Evolutionary conservation across 805 yeast species (phyloP).

Genomic region (Candida odintsovae): DNA sequence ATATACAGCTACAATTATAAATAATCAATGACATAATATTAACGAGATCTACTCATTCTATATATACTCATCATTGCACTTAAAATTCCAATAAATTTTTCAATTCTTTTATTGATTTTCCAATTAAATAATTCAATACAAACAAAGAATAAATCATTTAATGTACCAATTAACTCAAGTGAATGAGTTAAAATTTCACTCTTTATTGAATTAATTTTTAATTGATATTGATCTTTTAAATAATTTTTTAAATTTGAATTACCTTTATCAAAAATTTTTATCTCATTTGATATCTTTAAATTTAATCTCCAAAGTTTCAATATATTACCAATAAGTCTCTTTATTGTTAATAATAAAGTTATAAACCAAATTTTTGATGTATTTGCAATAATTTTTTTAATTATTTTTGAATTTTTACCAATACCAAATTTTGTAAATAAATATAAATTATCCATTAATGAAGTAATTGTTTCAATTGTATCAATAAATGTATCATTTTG

Average conservation of each 20-base stretch:
- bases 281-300: slow-evolving; percentile 3
- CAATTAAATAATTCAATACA: slow-evolving; percentile 13
- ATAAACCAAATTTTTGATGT: slow-evolving; percentile 17
- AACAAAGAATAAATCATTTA: slow-evolving; percentile 15
- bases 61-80: slow-evolving; percentile 16
- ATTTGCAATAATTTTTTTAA: slow-evolving; percentile 3
- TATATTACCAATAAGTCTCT: slow-evolving; percentile 6
- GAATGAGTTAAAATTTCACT: slow-evolving; percentile 2
- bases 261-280: not conserved
- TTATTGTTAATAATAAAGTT: slow-evolving; percentile 11
- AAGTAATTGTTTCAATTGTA: slow-evolving; percentile 11
- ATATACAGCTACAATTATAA: no score
- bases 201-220: slow-evolving; percentile 7
- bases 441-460: slow-evolving; percentile 16
- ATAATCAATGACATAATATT: no score
- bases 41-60: slow-evolving; percentile 11
- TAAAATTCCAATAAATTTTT: slow-evolving; percentile 10
- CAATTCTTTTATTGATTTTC: slow-evolving; percentile 8
- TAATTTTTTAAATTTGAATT: slow-evolving; percentile 1
- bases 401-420: slow-evolving; percentile 7
- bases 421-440: slow-evolving; percentile 12
- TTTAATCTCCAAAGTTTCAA: slow-evolving; percentile 3
- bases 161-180: slow-evolving; percentile 10
- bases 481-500: slow-evolving; percentile 7
- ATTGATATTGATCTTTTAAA: slow-evolving; percentile 9